Base-by-base conservation (phyloP, 225 moss, liverwort and hornwort species). In the Pseudoscleropodium purum region DNA sequence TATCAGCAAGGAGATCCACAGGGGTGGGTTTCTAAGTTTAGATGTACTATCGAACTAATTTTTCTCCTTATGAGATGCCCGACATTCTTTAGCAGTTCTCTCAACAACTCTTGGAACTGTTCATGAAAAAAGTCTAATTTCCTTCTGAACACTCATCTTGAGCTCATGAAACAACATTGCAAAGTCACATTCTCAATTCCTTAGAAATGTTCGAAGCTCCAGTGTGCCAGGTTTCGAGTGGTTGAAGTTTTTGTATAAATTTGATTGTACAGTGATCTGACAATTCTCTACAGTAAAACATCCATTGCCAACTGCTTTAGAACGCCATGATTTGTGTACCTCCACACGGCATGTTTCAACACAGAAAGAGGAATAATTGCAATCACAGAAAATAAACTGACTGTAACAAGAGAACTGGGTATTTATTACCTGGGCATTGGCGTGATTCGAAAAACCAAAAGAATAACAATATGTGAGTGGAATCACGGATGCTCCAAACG, bases 401-500 rank as follows among this genome's bases (percentile, higher is more conserved):
- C 19, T 26, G 64, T 47, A 33, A 34, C 9, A 63, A 21, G 83
- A 56, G 49, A n/a, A 39, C 18, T n/a, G 45, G 47, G 25, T 37
- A 30, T 43, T 47, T 11, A 43, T 30, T 87, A 98, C 98, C 98
- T 98, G 98, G 37, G 98, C 98, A 90, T 92, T 98, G 70, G 98
- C 94, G 86, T 95, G 95, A 87, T 95, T 95, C 51, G 90, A 91
- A 92, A 98, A 98, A 57, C 90, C 97, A 73, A 98, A 97, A 66
- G 97, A 97, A 90, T 98, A 98, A 82, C 98, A 98, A 86, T 98
- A 98, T 31, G 98, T 95, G 75, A 98, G 93, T 14, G 98, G 98
- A 86, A 98, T 93, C 68, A 98, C 98, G 39, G 98, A 98, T 67
- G 96, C 92, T 91, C 98, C 98, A 87, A 96, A 98, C 64, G 94